Conservation (phyloP, 2,329 filamentous ascomycete species). For the Sporothrix humicola region DNA sequence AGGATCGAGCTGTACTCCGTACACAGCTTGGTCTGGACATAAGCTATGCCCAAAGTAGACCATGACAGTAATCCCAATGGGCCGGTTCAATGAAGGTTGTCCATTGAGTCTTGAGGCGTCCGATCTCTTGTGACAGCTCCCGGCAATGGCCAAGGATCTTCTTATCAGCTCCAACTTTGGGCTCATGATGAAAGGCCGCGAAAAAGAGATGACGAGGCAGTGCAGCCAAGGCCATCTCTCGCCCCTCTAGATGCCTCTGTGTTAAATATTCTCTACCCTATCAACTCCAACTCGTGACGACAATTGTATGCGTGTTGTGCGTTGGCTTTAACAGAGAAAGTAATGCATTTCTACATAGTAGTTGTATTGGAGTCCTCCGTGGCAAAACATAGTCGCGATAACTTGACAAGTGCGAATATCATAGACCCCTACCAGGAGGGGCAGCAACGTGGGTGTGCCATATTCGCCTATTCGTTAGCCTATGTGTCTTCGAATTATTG, state of each 20-base stretch:
- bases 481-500: too few species aligned
- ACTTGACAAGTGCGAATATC: too few species aligned
- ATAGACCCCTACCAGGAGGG: too few species aligned
- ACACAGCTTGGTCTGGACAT: background rate
- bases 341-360: background rate
- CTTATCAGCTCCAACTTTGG: too few species aligned
- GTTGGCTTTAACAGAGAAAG: constrained; percentile 26
- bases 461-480: too few species aligned
- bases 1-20: background rate
- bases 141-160: background rate
- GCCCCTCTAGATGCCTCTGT: background rate
- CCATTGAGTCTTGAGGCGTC: background rate
- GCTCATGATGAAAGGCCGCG: background rate
- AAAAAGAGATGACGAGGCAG: background rate
- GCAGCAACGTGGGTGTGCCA: too few species aligned
- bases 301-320: constrained; percentile 29
- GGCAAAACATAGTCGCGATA: background rate
- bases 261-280: background rate
- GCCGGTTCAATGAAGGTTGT: constrained; percentile 1
- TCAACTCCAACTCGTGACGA: constrained; percentile 25
- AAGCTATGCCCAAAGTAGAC: background rate
- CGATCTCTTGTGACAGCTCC: background rate
- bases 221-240: background rate
- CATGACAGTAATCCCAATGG: too few species aligned
- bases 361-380: constrained; percentile 9